These are phyloP conservation scores for Discostella pseudostelligera DNA, from an alignment of 108 stramenopile genomes.

Conservation along the genomic window DNA sequence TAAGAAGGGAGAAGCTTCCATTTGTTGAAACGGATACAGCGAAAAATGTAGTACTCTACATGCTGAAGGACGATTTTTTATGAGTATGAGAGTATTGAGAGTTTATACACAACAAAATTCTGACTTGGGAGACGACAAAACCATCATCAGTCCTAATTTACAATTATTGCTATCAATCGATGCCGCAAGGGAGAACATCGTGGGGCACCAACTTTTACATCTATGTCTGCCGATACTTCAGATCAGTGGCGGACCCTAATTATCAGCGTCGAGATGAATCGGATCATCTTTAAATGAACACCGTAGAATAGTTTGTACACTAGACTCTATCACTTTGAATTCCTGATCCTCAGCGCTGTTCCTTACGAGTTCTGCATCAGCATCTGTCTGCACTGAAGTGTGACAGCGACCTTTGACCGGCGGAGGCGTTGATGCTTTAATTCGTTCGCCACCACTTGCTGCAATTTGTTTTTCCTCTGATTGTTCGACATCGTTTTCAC, in stretches of 20 bases:
- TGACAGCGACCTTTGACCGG: conserved; percentile 5
- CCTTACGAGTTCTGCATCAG: too few species aligned
- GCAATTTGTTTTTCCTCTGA: not conserved
- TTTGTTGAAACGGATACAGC: conserved; percentile 66
- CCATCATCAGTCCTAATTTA: too few species aligned
- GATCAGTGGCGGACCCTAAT: too few species aligned
- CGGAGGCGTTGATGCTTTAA: not conserved
- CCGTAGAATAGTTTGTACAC: not conserved
- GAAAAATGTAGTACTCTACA: conserved; percentile 65
- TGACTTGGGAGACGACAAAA: too few species aligned
- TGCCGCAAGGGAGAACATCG: too few species aligned
- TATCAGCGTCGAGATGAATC: too few species aligned
- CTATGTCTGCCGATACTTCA: not conserved
- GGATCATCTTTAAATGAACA: conserved; percentile 1
- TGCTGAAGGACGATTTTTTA: conserved; percentile 34
- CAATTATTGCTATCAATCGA: too few species aligned
- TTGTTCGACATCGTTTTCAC: not conserved
- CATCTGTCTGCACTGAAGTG: conserved; percentile 9
- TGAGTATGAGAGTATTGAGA: not conserved
- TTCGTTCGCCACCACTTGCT: not conserved
- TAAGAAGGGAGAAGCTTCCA: conserved; percentile 32
- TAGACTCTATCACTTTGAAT: not conserved
- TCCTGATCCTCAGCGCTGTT: not conserved
- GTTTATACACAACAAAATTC: too few species aligned
- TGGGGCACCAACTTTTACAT: not conserved